Evolutionary conservation across 352 stramenopile genomes (phyloP), one percentile per base, ranked within the genome.

Genomic region (Pythium aquatile): DNA sequence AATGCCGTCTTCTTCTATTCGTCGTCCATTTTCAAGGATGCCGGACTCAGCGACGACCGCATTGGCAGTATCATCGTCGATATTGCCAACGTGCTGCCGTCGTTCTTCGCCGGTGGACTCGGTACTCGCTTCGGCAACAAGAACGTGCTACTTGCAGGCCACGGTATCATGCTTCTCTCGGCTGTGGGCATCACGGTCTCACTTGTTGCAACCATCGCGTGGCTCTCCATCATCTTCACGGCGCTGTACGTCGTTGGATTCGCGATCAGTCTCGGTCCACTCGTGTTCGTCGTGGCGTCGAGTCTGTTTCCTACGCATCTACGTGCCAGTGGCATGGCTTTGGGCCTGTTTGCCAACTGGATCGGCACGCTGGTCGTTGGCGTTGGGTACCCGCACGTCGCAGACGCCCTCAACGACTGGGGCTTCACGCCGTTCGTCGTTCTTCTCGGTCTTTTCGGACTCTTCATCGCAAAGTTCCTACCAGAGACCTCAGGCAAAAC

Each of bases 261-360:
- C 47, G 83, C 78, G 58, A 75, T 85, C 64, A 87, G 83, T 51
- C 68, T 92, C 32, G 83, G 81, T 6, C 85, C 85, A 35, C 69
- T 90, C 26, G 68, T 87, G 24, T 92, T 79, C 72, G 77, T 80
- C 46, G 74, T 90, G 40, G 72, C 69, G 2, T 73, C 77, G 1
- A 78, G 86, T 56, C 68, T 85, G 46, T 89, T 87, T 37, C 81
- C 85, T 20, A 72, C 81, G 26, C 77, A 73, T 28, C 69, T 83
- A 5, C 81, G 81, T 20, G 74, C 79, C 2, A 76, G 66, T 0
- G 78, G 77, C 20, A 81, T 54, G 17, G 75, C 75, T 1, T 32
- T 83, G 48, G 73, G 73, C 37, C 76, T 80, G 52, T 65, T 58
- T n/a, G 58, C 63, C 28, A 84, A 81, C 42, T 91, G 75, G 75